phyloP scores from a whole-genome alignment of 2,329 filamentous ascomycete genomes.

The Penicillium sp. region DNA sequence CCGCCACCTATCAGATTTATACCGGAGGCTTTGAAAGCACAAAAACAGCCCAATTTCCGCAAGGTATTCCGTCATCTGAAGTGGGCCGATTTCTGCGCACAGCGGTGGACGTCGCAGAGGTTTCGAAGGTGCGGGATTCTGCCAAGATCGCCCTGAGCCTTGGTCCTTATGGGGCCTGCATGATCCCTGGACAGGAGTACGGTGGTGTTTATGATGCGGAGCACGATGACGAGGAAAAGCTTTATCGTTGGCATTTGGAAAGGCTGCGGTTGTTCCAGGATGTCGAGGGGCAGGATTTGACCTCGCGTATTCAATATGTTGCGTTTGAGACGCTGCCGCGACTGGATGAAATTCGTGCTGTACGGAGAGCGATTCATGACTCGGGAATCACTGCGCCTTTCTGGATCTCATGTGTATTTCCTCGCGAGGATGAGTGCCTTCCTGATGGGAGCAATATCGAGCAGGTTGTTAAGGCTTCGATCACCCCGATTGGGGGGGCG shows the following conservation, averaged over 20 bases:
- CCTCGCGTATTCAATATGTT: conserved; percentile 55
- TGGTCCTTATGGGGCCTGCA: conserved; percentile 70
- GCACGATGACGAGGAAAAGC: conserved; percentile 49
- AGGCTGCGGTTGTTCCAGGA: conserved; percentile 57
- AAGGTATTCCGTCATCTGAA: conserved; percentile 47
- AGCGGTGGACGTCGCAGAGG: conserved; percentile 42
- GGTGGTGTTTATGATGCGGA: conserved; percentile 61
- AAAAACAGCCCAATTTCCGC: conserved; percentile 45
- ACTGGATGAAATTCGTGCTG: conserved; percentile 64
- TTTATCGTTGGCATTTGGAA: conserved; percentile 62
- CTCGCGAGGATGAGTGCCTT: conserved; percentile 56
- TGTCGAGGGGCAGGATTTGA: conserved; percentile 40
- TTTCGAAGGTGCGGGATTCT: conserved; percentile 29
- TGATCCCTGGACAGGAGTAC: conserved; percentile 68
- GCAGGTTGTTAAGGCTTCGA: conserved; percentile 47
- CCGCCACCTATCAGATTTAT: conserved; percentile 70
- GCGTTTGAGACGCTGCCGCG: conserved; percentile 70
- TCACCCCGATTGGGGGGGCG: conserved; percentile 27
- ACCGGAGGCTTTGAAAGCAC: conserved; percentile 61
- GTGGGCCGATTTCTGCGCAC: conserved; percentile 50
- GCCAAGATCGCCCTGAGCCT: conserved; percentile 58
- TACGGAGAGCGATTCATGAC: conserved; percentile 41
- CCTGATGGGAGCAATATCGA: conserved; percentile 60
- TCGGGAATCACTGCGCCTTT: conserved; percentile 44
- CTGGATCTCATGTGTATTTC: conserved; percentile 69